A percentile compares a stretch with the other conserved stretches of the same genome.
phyloP scores from a whole-genome alignment of 345 rosid genomes.

The Erucastrum elatum region DNA sequence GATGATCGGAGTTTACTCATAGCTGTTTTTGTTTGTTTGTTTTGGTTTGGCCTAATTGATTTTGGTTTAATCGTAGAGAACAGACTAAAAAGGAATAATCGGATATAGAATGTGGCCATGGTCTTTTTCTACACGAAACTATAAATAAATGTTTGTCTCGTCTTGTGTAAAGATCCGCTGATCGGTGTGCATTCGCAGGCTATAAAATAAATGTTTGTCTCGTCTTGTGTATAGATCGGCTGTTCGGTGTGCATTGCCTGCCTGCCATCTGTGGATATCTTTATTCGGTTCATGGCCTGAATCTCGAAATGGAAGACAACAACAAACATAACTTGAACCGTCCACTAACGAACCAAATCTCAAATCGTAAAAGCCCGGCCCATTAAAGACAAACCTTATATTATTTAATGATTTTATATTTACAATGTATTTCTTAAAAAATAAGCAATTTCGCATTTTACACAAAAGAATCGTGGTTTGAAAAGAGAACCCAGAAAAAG shows the following conservation, averaged over 20 bases:
- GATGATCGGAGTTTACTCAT: neutral
- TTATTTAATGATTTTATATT: neutral
- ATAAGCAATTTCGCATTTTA: neutral
- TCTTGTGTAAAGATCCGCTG: neutral
- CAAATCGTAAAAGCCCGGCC: conserved; percentile 9
- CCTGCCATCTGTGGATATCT: neutral
- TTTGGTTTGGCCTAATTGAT: neutral
- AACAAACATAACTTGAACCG: neutral
- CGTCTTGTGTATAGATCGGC: neutral
- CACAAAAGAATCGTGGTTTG: conserved; percentile 14
- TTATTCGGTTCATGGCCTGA: neutral
- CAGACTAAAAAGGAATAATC: neutral
- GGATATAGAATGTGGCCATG: neutral
- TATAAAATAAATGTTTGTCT: neutral
- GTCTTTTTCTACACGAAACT: neutral
- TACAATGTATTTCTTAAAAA: neutral
- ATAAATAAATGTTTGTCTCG: neutral
- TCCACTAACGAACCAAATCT: neutral
- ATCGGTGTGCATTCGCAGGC: neutral
- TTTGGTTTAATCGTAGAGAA: neutral
- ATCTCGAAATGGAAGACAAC: neutral
- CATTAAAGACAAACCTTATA: neutral
- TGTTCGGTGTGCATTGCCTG: neutral
- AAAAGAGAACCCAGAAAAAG: neutral
- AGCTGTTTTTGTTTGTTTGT: neutral